These are phyloP conservation scores for Ramularia endophylla DNA, from an alignment of 2,329 filamentous ascomycete species.

Conservation along the genomic window DNA sequence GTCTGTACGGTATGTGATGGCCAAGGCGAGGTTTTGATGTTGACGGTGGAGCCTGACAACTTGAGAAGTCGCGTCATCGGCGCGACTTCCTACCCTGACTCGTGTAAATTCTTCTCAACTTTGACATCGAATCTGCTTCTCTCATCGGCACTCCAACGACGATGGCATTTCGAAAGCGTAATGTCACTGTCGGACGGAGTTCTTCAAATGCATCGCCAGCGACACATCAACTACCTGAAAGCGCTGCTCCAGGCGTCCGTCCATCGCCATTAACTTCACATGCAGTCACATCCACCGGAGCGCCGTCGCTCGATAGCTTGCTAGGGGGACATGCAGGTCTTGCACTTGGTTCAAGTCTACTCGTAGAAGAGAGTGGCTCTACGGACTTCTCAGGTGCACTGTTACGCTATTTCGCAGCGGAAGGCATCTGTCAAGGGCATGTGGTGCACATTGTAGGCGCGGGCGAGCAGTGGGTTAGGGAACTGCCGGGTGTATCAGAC, in stretches of 20 bases:
- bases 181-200: slow-evolving; percentile 15
- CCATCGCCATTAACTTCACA: slow-evolving; percentile 87
- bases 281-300: slow-evolving; percentile 85
- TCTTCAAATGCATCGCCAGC: slow-evolving; percentile 1
- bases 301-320: slow-evolving; percentile 74
- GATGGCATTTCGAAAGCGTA: slow-evolving; percentile 25
- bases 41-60: too few relatives aligned
- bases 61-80: neutral
- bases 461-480: slow-evolving; percentile 72
- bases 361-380: slow-evolving; percentile 84
- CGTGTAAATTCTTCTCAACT: neutral
- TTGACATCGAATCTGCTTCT: neutral
- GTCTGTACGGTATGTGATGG: too few relatives aligned
- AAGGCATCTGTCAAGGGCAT: slow-evolving; percentile 88
- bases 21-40: too few relatives aligned
- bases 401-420: slow-evolving; percentile 82
- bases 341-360: slow-evolving; percentile 69
- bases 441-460: slow-evolving; percentile 78
- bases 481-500: slow-evolving; percentile 65
- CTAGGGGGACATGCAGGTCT: slow-evolving; percentile 83
- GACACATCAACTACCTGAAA: neutral
- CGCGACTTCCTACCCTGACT: neutral
- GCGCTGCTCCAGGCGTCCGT: slow-evolving; percentile 52
- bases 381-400: slow-evolving; percentile 88
- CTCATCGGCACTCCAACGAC: neutral